Base-by-base conservation (phyloP, 257 asterid species). In the Nicotiana undulata region DNA sequence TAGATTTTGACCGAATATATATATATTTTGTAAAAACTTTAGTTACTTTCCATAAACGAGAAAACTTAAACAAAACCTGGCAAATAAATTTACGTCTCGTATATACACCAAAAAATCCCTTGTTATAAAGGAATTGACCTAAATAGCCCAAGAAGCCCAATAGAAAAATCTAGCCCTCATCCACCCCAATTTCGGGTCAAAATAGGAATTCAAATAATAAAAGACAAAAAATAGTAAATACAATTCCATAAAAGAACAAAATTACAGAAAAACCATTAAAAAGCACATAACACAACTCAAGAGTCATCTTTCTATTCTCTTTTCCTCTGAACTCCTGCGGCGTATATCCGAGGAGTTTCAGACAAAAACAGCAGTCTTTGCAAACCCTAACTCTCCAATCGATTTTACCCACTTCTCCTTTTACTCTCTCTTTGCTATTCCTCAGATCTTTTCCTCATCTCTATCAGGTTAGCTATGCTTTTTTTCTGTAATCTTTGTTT, bases 311-410 rank as follows among this genome's bases (percentile, higher is more conserved):
- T 70, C 28, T 67, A 16, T 40, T 78, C 78, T 55, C 18, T 52
- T 80, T 46, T 22, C 53, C 31, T 78, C 84, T 80, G 40, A 82
- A 84, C 90, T 88, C 89, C 89, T 70, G 81, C 85, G 90, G 89
- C 89, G 70, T 84, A 82, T 86, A 88, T 86, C 90, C 90, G 85
- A 86, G 90, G 89, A 86, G 89, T 88, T 86, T 83, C 63, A 84
- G 88, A 81, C 63, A 85, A 78, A 82, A 70, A 53, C 81, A n/a
- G 61, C 82, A 20, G 22, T 64, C 81, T 34, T 7, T 66, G 22
- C 58, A 29, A 66, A 51, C 52, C 83, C 64, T 79, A 79, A 75
- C 74, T 56, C 46, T 40, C 79, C 77, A 55, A 76, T 75, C 79
- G 56, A 51, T 2, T 28, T 29, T 64, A 29, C 24, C 46, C 68